These are phyloP conservation scores for Mycotypha africana DNA, from an alignment of 371 early-diverging fungal species.

Conservation along the genomic window DNA sequence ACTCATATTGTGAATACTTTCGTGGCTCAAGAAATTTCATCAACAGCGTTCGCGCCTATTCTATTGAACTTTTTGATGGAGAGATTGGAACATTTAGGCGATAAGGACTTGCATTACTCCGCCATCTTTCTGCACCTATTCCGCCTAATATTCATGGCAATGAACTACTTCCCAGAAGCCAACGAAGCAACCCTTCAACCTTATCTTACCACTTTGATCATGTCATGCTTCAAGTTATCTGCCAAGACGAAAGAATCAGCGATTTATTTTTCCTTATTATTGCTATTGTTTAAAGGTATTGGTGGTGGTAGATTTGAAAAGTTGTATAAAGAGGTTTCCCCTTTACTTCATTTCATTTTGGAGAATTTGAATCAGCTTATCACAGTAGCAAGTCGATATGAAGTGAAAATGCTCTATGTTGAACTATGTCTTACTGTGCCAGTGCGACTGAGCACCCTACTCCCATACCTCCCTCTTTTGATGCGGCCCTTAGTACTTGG, in stretches of 20 bases:
- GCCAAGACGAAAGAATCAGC: conserved; percentile 80
- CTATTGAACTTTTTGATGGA: conserved; percentile 76
- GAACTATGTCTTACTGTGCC: conserved; percentile 96
- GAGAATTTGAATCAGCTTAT: conserved; percentile 85
- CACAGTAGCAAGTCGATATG: conserved; percentile 72
- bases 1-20: conserved; percentile 87
- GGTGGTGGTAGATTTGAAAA: conserved; percentile 63
- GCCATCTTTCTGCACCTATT: conserved; percentile 86
- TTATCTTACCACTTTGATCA: conserved; percentile 85
- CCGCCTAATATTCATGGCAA: conserved; percentile 93
- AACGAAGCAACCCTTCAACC: conserved; percentile 92
- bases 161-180: conserved; percentile 86
- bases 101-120: conserved; percentile 68
- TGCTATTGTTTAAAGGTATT: conserved; percentile 84
- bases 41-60: conserved; percentile 76
- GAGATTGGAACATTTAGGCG: conserved; percentile 79
- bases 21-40: conserved; percentile 72
- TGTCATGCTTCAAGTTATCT: conserved; percentile 80
- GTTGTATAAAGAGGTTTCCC: conserved; percentile 86
- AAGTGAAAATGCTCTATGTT: conserved; percentile 83
- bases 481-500: conserved; percentile 96
- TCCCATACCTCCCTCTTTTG: conserved; percentile 93
- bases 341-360: conserved; percentile 84
- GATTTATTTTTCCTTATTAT: conserved; percentile 89
- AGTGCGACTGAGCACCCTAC: conserved; percentile 89